Percentiles rank a stretch among this genome's conserved stretches.
phyloP scores from a whole-genome alignment of 441 rosid species.

The Syzygium malaccense region DNA sequence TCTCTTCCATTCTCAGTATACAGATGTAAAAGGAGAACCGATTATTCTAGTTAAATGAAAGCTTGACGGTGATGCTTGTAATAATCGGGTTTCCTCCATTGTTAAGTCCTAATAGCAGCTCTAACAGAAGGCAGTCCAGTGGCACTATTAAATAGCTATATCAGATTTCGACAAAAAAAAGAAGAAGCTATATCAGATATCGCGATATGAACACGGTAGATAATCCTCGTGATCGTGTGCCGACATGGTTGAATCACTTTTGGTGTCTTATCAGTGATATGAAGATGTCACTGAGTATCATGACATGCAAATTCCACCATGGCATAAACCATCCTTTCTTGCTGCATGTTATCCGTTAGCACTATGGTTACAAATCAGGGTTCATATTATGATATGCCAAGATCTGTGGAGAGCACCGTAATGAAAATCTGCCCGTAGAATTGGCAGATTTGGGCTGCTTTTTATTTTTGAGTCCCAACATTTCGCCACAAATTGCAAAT shows the following conservation, averaged over 20 bases:
- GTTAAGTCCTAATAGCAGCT: not conserved
- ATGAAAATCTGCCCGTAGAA: not conserved
- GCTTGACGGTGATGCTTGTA: not conserved
- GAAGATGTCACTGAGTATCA: not conserved
- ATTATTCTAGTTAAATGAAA: slow-evolving; percentile 23
- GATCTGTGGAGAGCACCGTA: not conserved
- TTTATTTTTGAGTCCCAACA: not conserved
- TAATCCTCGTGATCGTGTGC: not conserved
- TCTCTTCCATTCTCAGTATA: slow-evolving; percentile 6
- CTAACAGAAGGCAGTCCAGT: not conserved
- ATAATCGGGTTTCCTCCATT: not conserved
- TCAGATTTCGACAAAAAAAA: not conserved
- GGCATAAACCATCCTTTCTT: not conserved
- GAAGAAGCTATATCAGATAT: not conserved
- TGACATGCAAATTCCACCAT: not conserved
- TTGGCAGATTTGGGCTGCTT: not conserved
- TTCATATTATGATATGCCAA: not conserved
- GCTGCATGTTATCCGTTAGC: not conserved
- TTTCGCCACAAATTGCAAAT: not conserved
- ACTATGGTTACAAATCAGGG: not conserved
- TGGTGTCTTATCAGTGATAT: not conserved
- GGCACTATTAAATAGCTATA: not conserved
- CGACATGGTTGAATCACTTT: not conserved
- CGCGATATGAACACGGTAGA: not conserved
- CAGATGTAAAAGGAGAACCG: slow-evolving; percentile 11